Percentiles rank a stretch among this genome's conserved stretches.
Evolutionary conservation across 257 asterid genomes (phyloP).

Genomic region (Eustoma russellianum): DNA sequence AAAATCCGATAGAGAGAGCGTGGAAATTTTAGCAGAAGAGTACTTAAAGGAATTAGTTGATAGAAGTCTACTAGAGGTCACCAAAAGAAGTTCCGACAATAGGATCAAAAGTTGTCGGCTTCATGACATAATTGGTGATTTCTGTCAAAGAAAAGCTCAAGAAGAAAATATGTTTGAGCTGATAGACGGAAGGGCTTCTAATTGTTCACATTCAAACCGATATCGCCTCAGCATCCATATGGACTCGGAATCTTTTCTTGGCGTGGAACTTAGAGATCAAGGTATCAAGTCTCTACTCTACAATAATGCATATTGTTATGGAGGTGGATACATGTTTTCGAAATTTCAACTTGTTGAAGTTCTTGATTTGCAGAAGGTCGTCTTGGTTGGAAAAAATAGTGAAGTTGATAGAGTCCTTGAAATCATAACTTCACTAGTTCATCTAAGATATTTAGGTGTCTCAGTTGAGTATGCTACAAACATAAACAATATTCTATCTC

Average conservation of each 20-base stretch:
- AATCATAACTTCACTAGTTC: background rate
- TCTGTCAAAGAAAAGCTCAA: background rate
- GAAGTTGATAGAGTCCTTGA: background rate
- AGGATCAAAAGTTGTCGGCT: background rate
- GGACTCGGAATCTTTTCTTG: background rate
- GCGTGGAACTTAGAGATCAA: background rate
- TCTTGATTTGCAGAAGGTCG: background rate
- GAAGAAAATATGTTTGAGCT: background rate
- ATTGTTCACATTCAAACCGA: too few species aligned
- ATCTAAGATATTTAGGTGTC: background rate
- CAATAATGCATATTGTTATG: too few species aligned
- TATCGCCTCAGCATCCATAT: background rate
- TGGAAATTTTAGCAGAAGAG: background rate
- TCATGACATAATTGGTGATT: background rate
- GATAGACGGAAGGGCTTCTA: too few species aligned
- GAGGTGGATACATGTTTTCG: background rate
- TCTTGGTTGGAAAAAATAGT: background rate
- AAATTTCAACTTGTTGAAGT: background rate
- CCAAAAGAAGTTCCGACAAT: background rate
- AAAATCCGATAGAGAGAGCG: background rate
- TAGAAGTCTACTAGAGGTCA: background rate
- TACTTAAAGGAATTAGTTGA: background rate
- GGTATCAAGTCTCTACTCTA: background rate
- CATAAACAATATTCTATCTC: background rate
- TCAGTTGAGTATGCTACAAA: too few species aligned